Conservation (phyloP, 2,329 filamentous ascomycete species). For the Aspergillus fijiensis region DNA sequence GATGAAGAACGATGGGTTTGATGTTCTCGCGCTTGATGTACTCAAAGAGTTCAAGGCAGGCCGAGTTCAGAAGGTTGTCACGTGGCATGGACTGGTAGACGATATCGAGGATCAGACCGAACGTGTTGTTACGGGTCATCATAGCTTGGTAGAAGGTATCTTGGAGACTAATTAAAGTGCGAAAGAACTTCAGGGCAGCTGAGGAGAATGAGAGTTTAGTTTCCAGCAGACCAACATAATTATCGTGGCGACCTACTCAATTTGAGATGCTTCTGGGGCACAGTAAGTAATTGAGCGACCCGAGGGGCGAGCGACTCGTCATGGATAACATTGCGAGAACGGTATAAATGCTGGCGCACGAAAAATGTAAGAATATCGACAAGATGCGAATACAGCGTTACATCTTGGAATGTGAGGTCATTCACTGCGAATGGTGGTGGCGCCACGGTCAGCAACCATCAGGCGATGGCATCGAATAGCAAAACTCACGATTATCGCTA, state of each 20-base stretch:
- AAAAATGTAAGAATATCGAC: conserved; percentile 95
- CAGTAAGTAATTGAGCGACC: conserved; percentile 77
- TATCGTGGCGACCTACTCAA: conserved; percentile 62
- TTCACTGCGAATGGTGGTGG: conserved; percentile 51
- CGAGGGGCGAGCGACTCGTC: conserved; percentile 74
- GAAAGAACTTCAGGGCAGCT: conserved; percentile 93
- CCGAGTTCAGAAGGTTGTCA: conserved; percentile 91
- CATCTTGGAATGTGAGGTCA: conserved; percentile 75
- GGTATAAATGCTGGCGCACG: conserved; percentile 80
- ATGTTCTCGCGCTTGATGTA: conserved; percentile 80
- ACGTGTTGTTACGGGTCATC: conserved; percentile 74
- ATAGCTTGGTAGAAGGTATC: conserved; percentile 91
- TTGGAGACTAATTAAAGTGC: conserved; percentile 77
- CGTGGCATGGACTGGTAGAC: conserved; percentile 82
- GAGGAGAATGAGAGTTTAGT: conserved; percentile 1
- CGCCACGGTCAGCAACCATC: conserved; percentile 9
- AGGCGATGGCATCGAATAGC: neutral
- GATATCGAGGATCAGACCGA: conserved; percentile 82
- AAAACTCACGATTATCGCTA: conserved; percentile 52
- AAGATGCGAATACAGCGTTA: conserved; percentile 85
- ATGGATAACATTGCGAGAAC: conserved; percentile 85
- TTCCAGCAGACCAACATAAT: neutral
- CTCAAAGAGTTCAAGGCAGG: conserved; percentile 90
- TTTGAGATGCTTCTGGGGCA: conserved; percentile 87
- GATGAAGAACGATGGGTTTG: conserved; percentile 76